Conservation (phyloP, 1,284 basidiomycete species). For the Marasmius sp. region DNA sequence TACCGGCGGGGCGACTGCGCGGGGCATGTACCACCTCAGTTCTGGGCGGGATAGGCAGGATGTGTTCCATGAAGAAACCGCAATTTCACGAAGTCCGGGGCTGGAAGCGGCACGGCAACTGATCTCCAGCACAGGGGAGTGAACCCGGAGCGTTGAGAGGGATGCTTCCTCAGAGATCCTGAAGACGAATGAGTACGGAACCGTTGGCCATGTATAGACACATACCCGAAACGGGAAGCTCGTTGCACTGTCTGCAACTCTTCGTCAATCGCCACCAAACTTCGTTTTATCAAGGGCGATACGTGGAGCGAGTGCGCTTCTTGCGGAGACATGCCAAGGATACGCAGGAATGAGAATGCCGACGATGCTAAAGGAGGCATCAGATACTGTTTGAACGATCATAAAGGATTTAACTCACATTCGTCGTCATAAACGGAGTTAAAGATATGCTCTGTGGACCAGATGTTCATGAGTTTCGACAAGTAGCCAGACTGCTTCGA, state of each 20-base stretch:
- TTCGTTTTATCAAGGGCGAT: conserved; percentile 55
- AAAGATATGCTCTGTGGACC: conserved; percentile 83
- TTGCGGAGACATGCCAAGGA: conserved; percentile 61
- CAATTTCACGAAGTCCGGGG: conserved; percentile 64
- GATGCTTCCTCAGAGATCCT: background rate
- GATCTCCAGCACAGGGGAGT: conserved; percentile 30
- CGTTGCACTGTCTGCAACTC: conserved; percentile 44
- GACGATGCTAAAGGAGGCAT: conserved; percentile 32
- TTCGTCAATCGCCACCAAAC: conserved; percentile 46
- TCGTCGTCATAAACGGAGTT: conserved; percentile 66
- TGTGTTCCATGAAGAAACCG: conserved; percentile 59
- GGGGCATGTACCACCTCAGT: conserved; percentile 81
- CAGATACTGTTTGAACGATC: background rate
- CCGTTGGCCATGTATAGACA: background rate
- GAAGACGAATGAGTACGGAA: background rate
- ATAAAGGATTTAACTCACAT: conserved; percentile 41
- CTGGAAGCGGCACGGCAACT: conserved; percentile 43
- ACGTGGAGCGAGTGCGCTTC: conserved; percentile 66
- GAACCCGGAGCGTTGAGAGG: conserved; percentile 8
- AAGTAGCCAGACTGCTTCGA: conserved; percentile 63
- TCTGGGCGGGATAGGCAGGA: conserved; percentile 82
- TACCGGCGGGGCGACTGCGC: conserved; percentile 85
- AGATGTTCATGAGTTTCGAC: conserved; percentile 85
- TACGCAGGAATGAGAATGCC: conserved; percentile 77
- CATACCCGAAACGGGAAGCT: conserved; percentile 49